phyloP scores from a whole-genome alignment of 2,329 filamentous ascomycete species.

The Fusarium protoensiforme region DNA sequence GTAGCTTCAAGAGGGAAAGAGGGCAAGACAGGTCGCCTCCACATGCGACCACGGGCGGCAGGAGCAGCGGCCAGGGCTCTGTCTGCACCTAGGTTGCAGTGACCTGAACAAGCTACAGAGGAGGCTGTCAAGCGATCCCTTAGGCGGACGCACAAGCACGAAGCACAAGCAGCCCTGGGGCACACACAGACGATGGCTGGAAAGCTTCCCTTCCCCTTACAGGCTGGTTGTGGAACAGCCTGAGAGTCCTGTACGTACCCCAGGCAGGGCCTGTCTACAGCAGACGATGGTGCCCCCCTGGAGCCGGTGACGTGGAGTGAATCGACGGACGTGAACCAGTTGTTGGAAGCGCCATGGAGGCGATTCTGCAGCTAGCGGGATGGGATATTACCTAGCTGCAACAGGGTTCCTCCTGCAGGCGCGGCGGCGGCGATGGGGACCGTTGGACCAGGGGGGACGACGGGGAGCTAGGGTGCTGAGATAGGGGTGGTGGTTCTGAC shows the following conservation, averaged over 20 bases:
- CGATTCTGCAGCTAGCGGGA: conserved; percentile 44
- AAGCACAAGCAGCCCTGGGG: conserved; percentile 28
- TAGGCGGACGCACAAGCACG: conserved; percentile 5
- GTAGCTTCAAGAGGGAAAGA: conserved; percentile 39
- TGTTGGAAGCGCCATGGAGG: conserved; percentile 41
- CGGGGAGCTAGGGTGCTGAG: conserved; percentile 18
- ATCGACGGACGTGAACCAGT: conserved; percentile 38
- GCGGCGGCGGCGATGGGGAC: conserved; percentile 29
- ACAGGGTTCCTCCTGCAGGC: conserved; percentile 46
- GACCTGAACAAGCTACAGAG: conserved; percentile 25
- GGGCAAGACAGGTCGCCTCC: conserved; percentile 36
- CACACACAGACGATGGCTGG: conserved; percentile 16
- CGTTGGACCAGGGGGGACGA: conserved; percentile 23
- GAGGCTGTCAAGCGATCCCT: conserved; percentile 20
- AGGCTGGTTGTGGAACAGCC: conserved; percentile 16
- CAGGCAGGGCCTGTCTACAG: not conserved
- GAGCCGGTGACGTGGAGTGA: conserved; percentile 33
- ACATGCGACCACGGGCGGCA: conserved; percentile 38
- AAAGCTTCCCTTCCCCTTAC: conserved; percentile 29
- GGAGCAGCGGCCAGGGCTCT: conserved; percentile 24
- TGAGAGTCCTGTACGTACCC: not conserved
- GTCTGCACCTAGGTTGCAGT: not conserved
- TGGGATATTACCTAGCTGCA: conserved; percentile 47
- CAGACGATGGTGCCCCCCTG: conserved; percentile 9
- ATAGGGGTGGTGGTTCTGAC: conserved; percentile 27